Conservation (phyloP, 1,284 basidiomycete genomes). For the Earliella scabrosa region DNA sequence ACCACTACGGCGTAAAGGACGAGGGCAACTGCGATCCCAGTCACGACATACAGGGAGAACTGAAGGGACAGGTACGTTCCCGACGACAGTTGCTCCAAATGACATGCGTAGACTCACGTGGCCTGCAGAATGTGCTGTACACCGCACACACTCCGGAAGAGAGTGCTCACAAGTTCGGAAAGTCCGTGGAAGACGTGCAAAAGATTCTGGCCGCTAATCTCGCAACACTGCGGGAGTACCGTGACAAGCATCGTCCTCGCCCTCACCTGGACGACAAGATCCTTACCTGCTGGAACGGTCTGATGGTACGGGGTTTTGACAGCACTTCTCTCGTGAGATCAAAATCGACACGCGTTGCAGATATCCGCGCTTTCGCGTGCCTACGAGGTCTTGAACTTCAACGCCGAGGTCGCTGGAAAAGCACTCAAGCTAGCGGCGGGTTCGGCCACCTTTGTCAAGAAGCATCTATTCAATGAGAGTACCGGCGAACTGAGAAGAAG, state of each 20-base stretch:
- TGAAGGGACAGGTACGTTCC: constrained; percentile 33
- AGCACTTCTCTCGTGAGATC: too few species aligned
- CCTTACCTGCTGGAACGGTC: constrained; percentile 48
- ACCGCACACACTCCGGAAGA: constrained; percentile 28
- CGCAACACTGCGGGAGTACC: constrained; percentile 34
- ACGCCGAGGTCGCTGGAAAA: constrained; percentile 2
- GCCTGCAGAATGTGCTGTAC: constrained; percentile 31
- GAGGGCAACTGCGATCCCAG: constrained; percentile 45
- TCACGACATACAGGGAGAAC: constrained; percentile 46
- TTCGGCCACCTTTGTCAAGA: constrained; percentile 26
- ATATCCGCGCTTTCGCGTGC: constrained; percentile 33
- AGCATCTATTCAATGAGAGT: constrained; percentile 24
- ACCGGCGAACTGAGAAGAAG: constrained; percentile 29
- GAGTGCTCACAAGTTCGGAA: constrained; percentile 26
- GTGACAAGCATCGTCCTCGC: constrained; percentile 42
- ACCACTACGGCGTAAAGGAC: constrained; percentile 41
- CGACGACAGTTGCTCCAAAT: too few species aligned
- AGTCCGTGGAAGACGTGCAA: constrained; percentile 29
- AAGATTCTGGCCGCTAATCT: constrained; percentile 26
- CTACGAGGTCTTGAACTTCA: constrained; percentile 21
- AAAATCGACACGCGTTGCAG: constrained; percentile 14
- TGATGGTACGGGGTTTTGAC: constrained; percentile 40
- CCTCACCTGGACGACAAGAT: constrained; percentile 52
- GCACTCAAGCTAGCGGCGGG: constrained; percentile 28
- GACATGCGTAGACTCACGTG: neutral